Evolutionary conservation across 2,329 filamentous ascomycete species (phyloP).

Genomic region (Diaporthe helianthi): DNA sequence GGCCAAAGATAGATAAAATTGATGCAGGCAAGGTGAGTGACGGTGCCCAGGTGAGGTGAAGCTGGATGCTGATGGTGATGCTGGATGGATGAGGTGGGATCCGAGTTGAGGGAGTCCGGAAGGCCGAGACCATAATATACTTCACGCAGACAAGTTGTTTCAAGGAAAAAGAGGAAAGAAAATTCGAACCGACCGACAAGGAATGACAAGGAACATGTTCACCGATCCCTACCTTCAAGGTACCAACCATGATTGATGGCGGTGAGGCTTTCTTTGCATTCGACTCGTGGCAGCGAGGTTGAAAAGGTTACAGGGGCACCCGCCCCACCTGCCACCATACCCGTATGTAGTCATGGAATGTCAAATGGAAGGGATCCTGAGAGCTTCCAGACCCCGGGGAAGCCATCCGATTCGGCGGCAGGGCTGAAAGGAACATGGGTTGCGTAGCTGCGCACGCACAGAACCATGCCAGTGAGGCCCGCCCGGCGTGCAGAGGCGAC

Average conservation of each 20-base stretch:
- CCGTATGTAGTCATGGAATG: constrained; percentile 25
- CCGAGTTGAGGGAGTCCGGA: constrained; percentile 11
- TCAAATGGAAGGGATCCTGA: constrained; percentile 22
- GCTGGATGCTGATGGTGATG: constrained; percentile 18
- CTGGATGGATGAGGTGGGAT: not conserved
- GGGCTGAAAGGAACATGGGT: constrained; percentile 28
- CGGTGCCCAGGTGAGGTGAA: no score
- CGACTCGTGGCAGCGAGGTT: constrained; percentile 23
- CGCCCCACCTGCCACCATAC: constrained; percentile 9
- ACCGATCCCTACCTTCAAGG: constrained; percentile 24
- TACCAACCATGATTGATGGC: constrained; percentile 4
- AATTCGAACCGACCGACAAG: constrained; percentile 15
- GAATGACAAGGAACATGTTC: constrained; percentile 5
- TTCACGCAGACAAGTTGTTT: constrained; percentile 1
- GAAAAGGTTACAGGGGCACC: constrained; percentile 19
- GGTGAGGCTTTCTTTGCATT: constrained; percentile 9
- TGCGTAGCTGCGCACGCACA: not conserved
- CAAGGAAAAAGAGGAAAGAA: constrained; percentile 2
- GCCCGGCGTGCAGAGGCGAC: not conserved
- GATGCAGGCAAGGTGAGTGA: constrained; percentile 12
- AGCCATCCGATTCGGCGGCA: constrained; percentile 32
- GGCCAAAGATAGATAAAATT: not conserved
- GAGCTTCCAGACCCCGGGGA: constrained; percentile 17
- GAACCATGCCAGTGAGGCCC: not conserved
- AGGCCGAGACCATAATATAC: constrained; percentile 28